Percentiles rank a stretch among this genome's conserved stretches.
phyloP scores from a whole-genome alignment of 257 asterid genomes.

The Penstemon eatonii region DNA sequence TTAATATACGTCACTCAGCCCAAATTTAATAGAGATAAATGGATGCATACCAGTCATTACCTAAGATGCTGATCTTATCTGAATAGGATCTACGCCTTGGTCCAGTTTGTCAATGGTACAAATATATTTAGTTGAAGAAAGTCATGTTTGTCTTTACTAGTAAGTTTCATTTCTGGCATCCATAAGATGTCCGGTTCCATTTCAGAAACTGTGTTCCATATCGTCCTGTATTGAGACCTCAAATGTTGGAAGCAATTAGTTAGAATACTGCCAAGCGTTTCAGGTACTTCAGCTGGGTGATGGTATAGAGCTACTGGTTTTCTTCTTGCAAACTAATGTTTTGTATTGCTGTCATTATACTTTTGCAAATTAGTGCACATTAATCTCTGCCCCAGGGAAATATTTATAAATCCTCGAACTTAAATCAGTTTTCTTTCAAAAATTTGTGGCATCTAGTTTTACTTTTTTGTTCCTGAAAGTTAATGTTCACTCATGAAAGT shows the following conservation, averaged over 20 bases:
- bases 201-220: background rate
- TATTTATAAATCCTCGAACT: background rate
- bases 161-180: background rate
- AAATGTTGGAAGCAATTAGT: conserved; percentile 14
- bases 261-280: background rate
- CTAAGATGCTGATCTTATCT: too few species aligned
- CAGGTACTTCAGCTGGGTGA: background rate
- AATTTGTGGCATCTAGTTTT: background rate
- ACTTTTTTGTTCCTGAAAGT: conserved; percentile 3
- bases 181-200: background rate
- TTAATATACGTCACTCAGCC: background rate
- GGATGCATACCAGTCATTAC: background rate
- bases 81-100: too few species aligned
- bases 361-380: background rate
- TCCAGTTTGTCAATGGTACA: too few species aligned
- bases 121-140: too few species aligned
- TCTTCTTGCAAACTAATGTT: background rate
- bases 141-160: too few species aligned
- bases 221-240: background rate
- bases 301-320: background rate
- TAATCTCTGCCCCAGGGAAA: conserved; percentile 12
- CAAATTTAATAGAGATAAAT: background rate
- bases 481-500: background rate
- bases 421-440: conserved; percentile 2
- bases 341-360: conserved; percentile 12